Conservation (phyloP, 805 yeast species). For the Brettanomyces custersianus region DNA sequence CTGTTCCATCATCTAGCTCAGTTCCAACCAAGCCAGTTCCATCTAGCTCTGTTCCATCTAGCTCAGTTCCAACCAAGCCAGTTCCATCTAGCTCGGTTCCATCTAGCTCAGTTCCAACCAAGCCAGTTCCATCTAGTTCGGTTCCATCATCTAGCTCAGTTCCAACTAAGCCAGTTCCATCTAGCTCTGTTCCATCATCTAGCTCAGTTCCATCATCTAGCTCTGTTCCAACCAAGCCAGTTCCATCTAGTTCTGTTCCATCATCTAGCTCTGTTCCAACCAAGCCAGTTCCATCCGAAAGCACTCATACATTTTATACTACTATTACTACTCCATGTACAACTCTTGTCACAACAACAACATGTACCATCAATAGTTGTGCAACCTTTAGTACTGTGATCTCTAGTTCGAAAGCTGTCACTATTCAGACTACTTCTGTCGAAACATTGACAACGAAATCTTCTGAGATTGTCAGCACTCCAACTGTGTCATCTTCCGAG, state of each 20-base stretch:
- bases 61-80: background rate
- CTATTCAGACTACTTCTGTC: background rate
- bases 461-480: no score
- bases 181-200: background rate
- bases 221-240: background rate
- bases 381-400: background rate
- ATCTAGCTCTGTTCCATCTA: background rate
- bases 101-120: background rate
- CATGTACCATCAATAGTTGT: constrained; percentile 1
- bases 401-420: background rate
- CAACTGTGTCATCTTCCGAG: no score
- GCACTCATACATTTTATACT: background rate
- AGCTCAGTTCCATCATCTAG: background rate
- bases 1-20: background rate
- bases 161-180: background rate
- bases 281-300: no score
- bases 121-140: background rate
- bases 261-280: no score
- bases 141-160: background rate
- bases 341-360: background rate
- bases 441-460: no score
- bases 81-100: background rate
- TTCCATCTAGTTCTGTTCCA: background rate
- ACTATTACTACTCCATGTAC: background rate
- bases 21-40: background rate